Percentiles rank a stretch among this genome's conserved stretches.
These are phyloP conservation scores for Moesziomyces parantarcticus DNA, from an alignment of 1,284 basidiomycete species.

Conservation along the genomic window DNA sequence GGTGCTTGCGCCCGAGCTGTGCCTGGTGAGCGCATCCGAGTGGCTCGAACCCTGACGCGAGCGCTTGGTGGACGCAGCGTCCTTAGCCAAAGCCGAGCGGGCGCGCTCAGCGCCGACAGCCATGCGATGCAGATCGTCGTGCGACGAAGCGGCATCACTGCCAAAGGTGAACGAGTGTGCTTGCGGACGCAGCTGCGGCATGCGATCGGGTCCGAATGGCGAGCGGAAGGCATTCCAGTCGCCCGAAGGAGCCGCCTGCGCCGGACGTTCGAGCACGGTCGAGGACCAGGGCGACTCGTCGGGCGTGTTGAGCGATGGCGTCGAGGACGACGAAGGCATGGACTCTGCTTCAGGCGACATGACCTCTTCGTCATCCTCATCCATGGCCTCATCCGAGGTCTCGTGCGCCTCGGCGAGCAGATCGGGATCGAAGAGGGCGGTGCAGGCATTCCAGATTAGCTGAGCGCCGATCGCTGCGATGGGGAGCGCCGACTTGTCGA, in stretches of 20 bases:
- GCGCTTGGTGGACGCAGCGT: constrained; percentile 22
- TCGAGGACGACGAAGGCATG: constrained; percentile 39
- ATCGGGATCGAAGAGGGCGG: constrained; percentile 51
- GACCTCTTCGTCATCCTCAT: constrained; percentile 29
- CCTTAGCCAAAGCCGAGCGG: constrained; percentile 14
- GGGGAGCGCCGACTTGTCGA: constrained; percentile 60
- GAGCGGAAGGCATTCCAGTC: constrained; percentile 54
- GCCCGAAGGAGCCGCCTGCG: constrained; percentile 6
- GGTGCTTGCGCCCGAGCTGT: constrained; percentile 54
- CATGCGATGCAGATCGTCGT: constrained; percentile 44
- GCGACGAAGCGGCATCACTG: constrained; percentile 26
- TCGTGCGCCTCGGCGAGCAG: constrained; percentile 35
- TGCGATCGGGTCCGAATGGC: constrained; percentile 41
- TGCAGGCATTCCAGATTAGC: constrained; percentile 61
- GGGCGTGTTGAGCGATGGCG: constrained; percentile 42
- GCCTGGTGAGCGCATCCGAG: constrained; percentile 18
- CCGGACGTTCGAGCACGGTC: constrained; percentile 26
- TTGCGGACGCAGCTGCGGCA: constrained; percentile 36
- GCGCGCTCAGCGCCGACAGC: constrained; percentile 47
- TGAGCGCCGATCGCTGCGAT: constrained; percentile 62
- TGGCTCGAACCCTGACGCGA: constrained; percentile 33
- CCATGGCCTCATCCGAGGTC: constrained; percentile 33
- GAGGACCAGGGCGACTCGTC: constrained; percentile 44
- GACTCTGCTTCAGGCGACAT: constrained; percentile 35
- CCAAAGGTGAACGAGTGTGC: constrained; percentile 39